Evolutionary conservation across 1,284 basidiomycete genomes (phyloP).

Genomic region (Ceraceosorus bombacis): DNA sequence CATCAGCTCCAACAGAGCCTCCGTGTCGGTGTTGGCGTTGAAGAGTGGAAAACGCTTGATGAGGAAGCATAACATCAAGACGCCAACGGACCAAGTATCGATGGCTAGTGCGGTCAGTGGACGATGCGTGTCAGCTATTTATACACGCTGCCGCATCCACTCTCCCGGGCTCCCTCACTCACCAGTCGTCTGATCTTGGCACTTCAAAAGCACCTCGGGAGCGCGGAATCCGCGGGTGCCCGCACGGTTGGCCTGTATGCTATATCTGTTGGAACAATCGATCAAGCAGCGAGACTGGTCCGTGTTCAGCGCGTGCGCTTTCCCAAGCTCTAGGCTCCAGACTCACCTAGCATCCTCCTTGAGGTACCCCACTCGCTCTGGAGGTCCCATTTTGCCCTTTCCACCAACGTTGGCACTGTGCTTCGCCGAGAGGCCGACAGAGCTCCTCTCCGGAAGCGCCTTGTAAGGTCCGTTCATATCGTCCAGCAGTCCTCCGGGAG

Average conservation of each 20-base stretch:
- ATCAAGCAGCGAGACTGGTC: too few relatives aligned
- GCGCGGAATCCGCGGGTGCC: constrained; percentile 95
- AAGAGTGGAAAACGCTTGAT: constrained; percentile 89
- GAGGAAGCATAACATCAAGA: constrained; percentile 85
- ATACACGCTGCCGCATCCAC: too few relatives aligned
- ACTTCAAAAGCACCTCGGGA: constrained; percentile 92
- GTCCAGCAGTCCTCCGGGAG: constrained; percentile 30
- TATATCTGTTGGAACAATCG: constrained; percentile 52
- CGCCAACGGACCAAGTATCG: constrained; percentile 91
- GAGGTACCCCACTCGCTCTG: constrained; percentile 40
- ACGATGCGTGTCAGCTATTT: background rate
- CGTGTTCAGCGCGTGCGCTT: background rate
- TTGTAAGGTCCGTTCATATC: background rate
- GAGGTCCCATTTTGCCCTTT: constrained; percentile 31
- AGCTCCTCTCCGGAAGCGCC: too few relatives aligned
- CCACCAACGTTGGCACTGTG: background rate
- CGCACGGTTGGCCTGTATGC: constrained; percentile 88
- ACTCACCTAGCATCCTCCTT: constrained; percentile 31
- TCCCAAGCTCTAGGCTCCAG: background rate
- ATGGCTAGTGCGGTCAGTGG: constrained; percentile 58
- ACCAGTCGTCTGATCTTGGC: constrained; percentile 86
- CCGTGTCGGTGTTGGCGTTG: constrained; percentile 86
- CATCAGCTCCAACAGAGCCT: constrained; percentile 90
- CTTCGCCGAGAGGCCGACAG: background rate
- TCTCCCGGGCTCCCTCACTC: constrained; percentile 4